Evolutionary conservation across 176 grass and related monocot species (phyloP), one percentile per base, ranked within the genome.

Genomic region (Cymbopogon citratus): DNA sequence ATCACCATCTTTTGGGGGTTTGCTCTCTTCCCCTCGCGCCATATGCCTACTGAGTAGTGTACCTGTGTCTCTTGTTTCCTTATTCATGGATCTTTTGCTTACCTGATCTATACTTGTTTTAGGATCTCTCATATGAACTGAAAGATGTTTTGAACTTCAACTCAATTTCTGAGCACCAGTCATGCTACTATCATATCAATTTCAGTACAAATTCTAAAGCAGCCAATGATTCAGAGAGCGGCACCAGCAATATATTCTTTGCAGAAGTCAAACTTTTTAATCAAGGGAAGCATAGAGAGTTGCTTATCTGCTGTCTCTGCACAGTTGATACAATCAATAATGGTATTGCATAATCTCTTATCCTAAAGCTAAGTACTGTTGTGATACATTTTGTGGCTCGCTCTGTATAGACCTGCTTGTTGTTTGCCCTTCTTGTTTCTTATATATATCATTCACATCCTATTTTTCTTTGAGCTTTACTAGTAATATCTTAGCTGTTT

Each of bases 121-220:
- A 81, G 80, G 80, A 81, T 81, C 15, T 33, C 2, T 25, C 67
- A 24, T 73, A 54, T 65, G 68, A 73, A 51, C 68, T 86, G 16
- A 73, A 64, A 65, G 76, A 86, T 40, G 57, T 80, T 65, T 26
- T 86, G 75, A 34, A 28, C 31, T 66, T 9, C 43, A 18, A 41
- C 9, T 7, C 12, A 41, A 18, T 86, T 40, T 12, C 0, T 39
- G 76, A 80, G 76, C 11, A 56, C 4, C 12, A 0, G 3, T n/a
- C 15, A 1, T 64, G 39, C 41, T 80, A 73, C 68, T 64, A 41
- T 73, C 76, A 80, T 64, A 24, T 80, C 57, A 86, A 73, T 86
- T 80, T 85, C 76, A 85, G 44, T 40, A 23, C 45, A 70, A 65
- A 41, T 27, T 44, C 68, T 65, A 86, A 86, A 86, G 56, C 31